These are phyloP conservation scores for Silybum marianum DNA, from an alignment of 129 eudicot species.

Conservation along the genomic window DNA sequence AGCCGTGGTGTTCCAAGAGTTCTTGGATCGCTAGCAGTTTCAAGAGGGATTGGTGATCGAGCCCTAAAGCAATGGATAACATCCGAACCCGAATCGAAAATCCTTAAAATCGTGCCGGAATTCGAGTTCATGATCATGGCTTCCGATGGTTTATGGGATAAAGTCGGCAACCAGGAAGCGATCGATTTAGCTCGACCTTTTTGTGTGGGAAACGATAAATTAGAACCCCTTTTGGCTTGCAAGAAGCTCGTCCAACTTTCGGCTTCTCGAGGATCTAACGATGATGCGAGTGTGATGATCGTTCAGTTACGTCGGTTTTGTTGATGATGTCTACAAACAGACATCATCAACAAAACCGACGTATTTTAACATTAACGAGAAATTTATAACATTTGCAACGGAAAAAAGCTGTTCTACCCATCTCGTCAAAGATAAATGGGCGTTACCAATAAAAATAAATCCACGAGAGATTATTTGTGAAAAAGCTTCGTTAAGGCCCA, in stretches of 20 bases:
- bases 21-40: constrained; percentile 81
- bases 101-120: constrained; percentile 51
- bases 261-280: constrained; percentile 70
- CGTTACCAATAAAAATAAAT: too few relatives aligned
- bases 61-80: constrained; percentile 85
- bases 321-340: constrained; percentile 18
- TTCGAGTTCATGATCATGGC: constrained; percentile 85
- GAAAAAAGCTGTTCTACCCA: too few relatives aligned
- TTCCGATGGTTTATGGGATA: constrained; percentile 97
- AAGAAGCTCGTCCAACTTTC: constrained; percentile 71
- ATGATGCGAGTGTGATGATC: constrained; percentile 77
- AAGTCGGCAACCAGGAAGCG: constrained; percentile 95
- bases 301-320: constrained; percentile 55
- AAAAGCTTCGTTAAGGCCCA: background rate
- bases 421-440: background rate
- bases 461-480: background rate
- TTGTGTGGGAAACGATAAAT: constrained; percentile 43
- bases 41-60: constrained; percentile 83
- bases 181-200: constrained; percentile 60
- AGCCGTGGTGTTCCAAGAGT: constrained; percentile 75
- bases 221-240: constrained; percentile 55
- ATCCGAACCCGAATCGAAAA: constrained; percentile 76
- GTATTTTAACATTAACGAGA: background rate
- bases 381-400: background rate
- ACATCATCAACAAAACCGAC: constrained; percentile 8